A percentile compares a stretch with the other conserved stretches of the same genome.
These are phyloP conservation scores for Aspergillus tanneri DNA, from an alignment of 2,329 filamentous ascomycete species.

Conservation along the genomic window DNA sequence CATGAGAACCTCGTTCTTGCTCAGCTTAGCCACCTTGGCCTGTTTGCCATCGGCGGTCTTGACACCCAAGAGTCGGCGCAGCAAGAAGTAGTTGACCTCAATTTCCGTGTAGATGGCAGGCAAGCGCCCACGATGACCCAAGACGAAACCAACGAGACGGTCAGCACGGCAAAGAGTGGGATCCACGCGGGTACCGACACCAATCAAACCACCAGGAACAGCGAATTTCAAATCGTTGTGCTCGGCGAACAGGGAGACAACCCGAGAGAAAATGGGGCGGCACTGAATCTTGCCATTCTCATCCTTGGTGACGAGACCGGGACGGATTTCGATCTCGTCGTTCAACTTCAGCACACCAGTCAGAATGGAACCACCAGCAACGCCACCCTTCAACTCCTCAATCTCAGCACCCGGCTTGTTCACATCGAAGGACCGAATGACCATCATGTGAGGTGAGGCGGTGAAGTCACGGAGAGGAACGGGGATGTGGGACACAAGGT, in stretches of 20 bases:
- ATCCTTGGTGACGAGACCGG: slow-evolving; percentile 96
- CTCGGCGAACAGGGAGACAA: slow-evolving; percentile 94
- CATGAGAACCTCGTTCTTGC: slow-evolving; percentile 99
- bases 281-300: slow-evolving; percentile 92
- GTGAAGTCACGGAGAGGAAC: slow-evolving; percentile 88
- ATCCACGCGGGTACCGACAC: slow-evolving; percentile 96
- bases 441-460: slow-evolving; percentile 94
- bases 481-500: slow-evolving; percentile 91
- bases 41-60: slow-evolving; percentile 98
- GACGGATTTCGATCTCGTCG: slow-evolving; percentile 97
- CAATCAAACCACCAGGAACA: slow-evolving; percentile 94
- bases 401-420: slow-evolving; percentile 99
- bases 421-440: slow-evolving; percentile 98
- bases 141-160: slow-evolving; percentile 96
- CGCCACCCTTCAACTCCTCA: slow-evolving; percentile 96
- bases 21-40: slow-evolving; percentile 96
- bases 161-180: slow-evolving; percentile 97
- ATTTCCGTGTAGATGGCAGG: slow-evolving; percentile 98
- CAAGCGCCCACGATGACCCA: slow-evolving; percentile 88
- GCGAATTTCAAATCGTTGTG: slow-evolving; percentile 98
- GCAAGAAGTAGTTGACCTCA: slow-evolving; percentile 98
- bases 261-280: slow-evolving; percentile 93
- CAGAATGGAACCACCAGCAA: slow-evolving; percentile 93
- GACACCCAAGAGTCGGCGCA: slow-evolving; percentile 90
- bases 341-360: slow-evolving; percentile 96